These are phyloP conservation scores for Candida arabinofermentans DNA, from an alignment of 805 yeast genomes.

Conservation along the genomic window DNA sequence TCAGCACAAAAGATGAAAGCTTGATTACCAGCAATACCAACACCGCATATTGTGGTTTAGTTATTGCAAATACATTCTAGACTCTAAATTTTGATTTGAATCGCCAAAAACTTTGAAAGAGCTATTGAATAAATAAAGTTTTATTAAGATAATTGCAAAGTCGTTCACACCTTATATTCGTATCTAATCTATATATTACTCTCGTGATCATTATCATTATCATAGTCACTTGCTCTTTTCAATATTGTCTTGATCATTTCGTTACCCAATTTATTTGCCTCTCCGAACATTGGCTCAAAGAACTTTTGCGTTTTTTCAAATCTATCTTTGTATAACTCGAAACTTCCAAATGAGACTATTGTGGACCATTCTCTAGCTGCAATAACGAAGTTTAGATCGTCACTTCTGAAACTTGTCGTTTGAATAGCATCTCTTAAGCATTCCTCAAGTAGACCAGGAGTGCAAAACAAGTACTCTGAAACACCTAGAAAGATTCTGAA, in stretches of 20 bases:
- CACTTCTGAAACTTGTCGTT: slow-evolving; percentile 70
- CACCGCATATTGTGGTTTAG: too few relatives aligned
- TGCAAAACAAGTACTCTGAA: slow-evolving; percentile 83
- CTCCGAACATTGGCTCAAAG: slow-evolving; percentile 81
- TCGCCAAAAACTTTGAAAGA: too few relatives aligned
- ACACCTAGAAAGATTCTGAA: slow-evolving; percentile 93
- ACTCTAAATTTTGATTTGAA: too few relatives aligned
- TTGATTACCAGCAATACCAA: too few relatives aligned
- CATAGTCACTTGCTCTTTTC: slow-evolving; percentile 23
- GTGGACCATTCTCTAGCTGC: slow-evolving; percentile 90
- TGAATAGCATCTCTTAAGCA: slow-evolving; percentile 68
- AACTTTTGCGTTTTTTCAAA: slow-evolving; percentile 81
- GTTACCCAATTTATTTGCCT: slow-evolving; percentile 85
- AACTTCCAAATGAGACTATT: slow-evolving; percentile 72
- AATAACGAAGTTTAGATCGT: slow-evolving; percentile 87
- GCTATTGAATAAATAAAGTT: background rate
- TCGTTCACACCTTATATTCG: background rate
- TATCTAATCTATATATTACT: background rate
- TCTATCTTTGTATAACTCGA: slow-evolving; percentile 60
- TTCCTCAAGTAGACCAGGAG: slow-evolving; percentile 77
- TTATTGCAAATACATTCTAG: too few relatives aligned
- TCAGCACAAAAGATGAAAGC: too few relatives aligned
- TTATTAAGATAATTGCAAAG: too few relatives aligned
- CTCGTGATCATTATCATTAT: slow-evolving; percentile 16
- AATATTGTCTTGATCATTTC: slow-evolving; percentile 87